phyloP scores from a whole-genome alignment of 2,329 filamentous ascomycete genomes.

The Annulohypoxylon truncatum region DNA sequence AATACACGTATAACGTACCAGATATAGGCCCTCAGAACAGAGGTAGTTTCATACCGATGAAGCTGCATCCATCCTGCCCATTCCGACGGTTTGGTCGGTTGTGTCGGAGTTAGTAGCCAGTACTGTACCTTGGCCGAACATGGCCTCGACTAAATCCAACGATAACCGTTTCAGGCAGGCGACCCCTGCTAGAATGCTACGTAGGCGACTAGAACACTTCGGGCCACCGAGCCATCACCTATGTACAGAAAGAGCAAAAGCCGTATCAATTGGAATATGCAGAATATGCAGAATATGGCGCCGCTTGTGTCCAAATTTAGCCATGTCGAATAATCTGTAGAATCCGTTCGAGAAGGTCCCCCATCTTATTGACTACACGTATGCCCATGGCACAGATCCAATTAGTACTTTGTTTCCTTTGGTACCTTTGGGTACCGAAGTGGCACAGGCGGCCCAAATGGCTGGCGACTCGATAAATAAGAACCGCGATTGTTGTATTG shows the following conservation, averaged over 20 bases:
- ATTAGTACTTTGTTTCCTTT: constrained; percentile 7
- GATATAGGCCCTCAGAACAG: constrained; percentile 17
- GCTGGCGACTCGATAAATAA: constrained; percentile 1
- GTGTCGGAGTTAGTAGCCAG: constrained; percentile 20
- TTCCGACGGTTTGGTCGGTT: constrained; percentile 13
- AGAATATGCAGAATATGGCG: constrained; percentile 19
- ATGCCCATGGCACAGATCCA: constrained; percentile 24
- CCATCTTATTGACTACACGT: constrained; percentile 7
- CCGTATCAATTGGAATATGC: constrained; percentile 11
- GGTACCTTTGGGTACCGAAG: constrained; percentile 10
- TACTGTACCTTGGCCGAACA: constrained; percentile 17
- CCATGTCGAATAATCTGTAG: constrained; percentile 12
- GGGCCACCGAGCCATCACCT: constrained; percentile 14
- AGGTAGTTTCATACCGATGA: constrained; percentile 31
- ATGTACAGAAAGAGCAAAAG: constrained; percentile 3
- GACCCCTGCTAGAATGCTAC: constrained; percentile 27
- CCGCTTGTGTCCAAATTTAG: constrained; percentile 11
- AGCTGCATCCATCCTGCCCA: constrained; percentile 8
- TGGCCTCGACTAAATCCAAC: constrained; percentile 22
- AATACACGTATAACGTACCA: constrained; percentile 20
- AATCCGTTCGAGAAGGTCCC: constrained; percentile 10
- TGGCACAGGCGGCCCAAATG: constrained; percentile 12
- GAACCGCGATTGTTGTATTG: constrained; percentile 11
- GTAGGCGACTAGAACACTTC: constrained; percentile 16
- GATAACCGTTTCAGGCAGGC: constrained; percentile 29